phyloP scores from a whole-genome alignment of 169 alveolate genomes.

The Eimeria tenella region DNA sequence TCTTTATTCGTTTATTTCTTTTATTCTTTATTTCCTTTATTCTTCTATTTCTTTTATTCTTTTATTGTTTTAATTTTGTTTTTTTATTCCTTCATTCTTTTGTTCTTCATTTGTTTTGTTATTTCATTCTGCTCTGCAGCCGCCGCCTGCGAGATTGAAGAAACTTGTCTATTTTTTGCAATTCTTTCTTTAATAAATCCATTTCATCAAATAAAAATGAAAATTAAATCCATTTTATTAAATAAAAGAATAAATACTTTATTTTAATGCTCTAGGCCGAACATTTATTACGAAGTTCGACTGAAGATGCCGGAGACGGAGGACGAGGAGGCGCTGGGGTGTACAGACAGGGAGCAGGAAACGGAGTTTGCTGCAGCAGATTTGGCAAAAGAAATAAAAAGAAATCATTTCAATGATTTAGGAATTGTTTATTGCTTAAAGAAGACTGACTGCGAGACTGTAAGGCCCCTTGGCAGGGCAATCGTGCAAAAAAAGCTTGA shows the following conservation, averaged over 20 bases:
- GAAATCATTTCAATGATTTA: neutral
- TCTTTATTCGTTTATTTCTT: neutral
- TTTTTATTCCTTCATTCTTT: neutral
- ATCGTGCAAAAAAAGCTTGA: no score
- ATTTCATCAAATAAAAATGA: no score
- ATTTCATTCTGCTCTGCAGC: no score
- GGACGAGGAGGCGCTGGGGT: constrained; percentile 1
- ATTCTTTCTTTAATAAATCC: no score
- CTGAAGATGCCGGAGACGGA: constrained; percentile 4
- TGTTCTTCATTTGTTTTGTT: no score
- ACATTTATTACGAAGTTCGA: constrained; percentile 56
- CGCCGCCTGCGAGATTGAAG: no score
- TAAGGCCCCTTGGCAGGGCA: neutral
- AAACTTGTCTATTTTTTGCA: no score
- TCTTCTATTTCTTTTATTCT: neutral
- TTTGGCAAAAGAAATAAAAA: neutral
- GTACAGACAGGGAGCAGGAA: neutral
- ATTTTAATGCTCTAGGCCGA: neutral
- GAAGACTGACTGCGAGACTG: constrained; percentile 48
- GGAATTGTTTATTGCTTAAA: constrained; percentile 96
- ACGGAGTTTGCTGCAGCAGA: constrained; percentile 12
- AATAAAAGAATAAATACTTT: no score
- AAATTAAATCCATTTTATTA: no score
- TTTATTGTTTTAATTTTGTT: neutral
- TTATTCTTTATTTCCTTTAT: neutral